Evolutionary conservation across 169 alveolate genomes (phyloP), one percentile per base, ranked within the genome.

Genomic region (Theileria equi): DNA sequence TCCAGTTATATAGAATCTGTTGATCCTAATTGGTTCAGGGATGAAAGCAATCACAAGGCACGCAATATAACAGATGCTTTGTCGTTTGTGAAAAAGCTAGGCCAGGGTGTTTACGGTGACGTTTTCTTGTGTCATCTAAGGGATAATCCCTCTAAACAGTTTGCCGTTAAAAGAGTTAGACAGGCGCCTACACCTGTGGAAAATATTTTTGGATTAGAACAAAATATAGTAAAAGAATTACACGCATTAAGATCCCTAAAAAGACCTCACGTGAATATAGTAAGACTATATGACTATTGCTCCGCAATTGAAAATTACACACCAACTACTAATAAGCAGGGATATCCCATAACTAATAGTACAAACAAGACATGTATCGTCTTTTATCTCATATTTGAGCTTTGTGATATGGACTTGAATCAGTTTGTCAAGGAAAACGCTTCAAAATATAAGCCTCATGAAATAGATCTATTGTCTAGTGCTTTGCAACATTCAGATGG

Each of bases 41-140:
- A 43, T 26, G 53, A 67, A 36, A 40, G 55, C 10, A 67, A 29
- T 50, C 54, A 58, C 32, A 34, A 34, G 34, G 25, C 65, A 0
- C 50, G 59, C 32, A 67, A 58, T 52, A 77, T 77, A 26, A 67
- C 86, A 0, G 86, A 77, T 26, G 71, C 50, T 6, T 41, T 77
- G 38, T 43, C 84, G n/a, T 77, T 86, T 21, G 86, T 65, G 31
- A 81, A 77, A 48, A 60, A 64, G 28, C 49, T 86, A 28, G 92
- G 92, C 6, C 80, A 86, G 49, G 92, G 92, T 0, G 92, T 86
- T 4, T 86, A 86, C 50, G 92, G 92, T 1, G 88, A 86, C 17
- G 92, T 86, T 17, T 81, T 77, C 44, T 65, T 67, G 21, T 66
- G 81, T 21, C 59, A 67, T 26, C 73, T 65, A 8, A 71, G 82